Evolutionary conservation across 495 filamentous ascomycete species (phyloP), one percentile per base, ranked within the genome.

Genomic region (Aspergillus bertholletiae): DNA sequence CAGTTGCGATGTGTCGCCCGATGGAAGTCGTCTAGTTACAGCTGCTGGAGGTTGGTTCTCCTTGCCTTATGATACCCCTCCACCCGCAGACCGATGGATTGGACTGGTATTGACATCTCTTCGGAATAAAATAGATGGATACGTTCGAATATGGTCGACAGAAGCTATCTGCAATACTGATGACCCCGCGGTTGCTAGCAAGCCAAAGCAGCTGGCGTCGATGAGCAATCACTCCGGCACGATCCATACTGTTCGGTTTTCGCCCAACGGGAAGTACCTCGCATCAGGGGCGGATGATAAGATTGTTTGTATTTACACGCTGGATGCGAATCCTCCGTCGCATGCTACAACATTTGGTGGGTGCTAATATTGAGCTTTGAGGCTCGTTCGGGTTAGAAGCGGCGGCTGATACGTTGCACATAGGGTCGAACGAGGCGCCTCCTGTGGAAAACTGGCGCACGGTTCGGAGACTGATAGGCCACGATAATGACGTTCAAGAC

Each of bases 401-500:
- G 48, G 46, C 13, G 47, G 53, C 53, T 57, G 56, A 46, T 41
- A 27, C 49, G 34, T 30, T 17, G 35, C 45, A 37, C 37, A 49
- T 73, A 87, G 92, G 92, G 40, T 86, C 89, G 18, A 95, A 95
- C 64, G 95, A 97, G 62, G 82, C 89, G 26, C 91, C 92, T 1
- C 90, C 93, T 0, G 88, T 93, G 21, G 94, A 99, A 74, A 96
- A 95, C 63, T 99, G 94, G 94, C 89, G 94, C 66, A 95, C 95
- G 28, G 83, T 90, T 54, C 87, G 90, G 55, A 87, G 94, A 57
- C 76, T 99, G 46, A 93, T 96, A 45, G 95, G 95, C 8, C 94
- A 99, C 65, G 94, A 99, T 49, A 97, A 97, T 70, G 94, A 99
- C 74, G 91, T 99, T 34, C 94, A 97, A 71, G 95, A 99, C 78